Conservation (phyloP, 306 rosid species). For the Sophora flavescens region DNA sequence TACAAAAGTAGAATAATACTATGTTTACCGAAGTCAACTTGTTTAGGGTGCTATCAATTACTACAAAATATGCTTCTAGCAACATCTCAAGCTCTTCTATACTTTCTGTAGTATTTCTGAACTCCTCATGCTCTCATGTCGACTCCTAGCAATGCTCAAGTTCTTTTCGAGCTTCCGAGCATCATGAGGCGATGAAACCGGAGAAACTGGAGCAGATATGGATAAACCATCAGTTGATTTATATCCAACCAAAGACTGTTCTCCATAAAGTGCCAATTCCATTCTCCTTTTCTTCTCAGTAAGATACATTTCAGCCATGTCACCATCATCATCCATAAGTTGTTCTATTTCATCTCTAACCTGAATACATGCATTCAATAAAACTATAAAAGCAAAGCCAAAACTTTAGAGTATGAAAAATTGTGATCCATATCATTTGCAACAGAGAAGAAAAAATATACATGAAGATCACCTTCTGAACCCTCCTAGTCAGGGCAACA, state of each 20-base stretch:
- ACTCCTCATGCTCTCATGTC: conserved; percentile 92
- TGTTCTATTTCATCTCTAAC: conserved; percentile 99
- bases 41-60: conserved; percentile 94
- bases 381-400: conserved; percentile 30
- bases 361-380: conserved; percentile 55
- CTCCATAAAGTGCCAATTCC: conserved; percentile 86
- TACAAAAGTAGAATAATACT: background rate
- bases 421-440: conserved; percentile 25
- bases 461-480: conserved; percentile 80
- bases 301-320: conserved; percentile 99
- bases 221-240: conserved; percentile 82
- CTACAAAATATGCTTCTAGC: conserved; percentile 98
- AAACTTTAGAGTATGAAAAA: conserved; percentile 17
- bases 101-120: conserved; percentile 77
- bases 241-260: conserved; percentile 81
- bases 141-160: conserved; percentile 93
- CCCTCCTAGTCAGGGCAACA: conserved; percentile 96
- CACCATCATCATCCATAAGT: conserved; percentile 99
- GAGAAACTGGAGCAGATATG: conserved; percentile 96
- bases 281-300: conserved; percentile 92
- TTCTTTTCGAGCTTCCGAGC: conserved; percentile 83
- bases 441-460: conserved; percentile 29
- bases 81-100: conserved; percentile 99
- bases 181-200: conserved; percentile 94
- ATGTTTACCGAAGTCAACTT: conserved; percentile 91